Conservation (phyloP, 495 filamentous ascomycete genomes). For the Penicillium cinerascens region DNA sequence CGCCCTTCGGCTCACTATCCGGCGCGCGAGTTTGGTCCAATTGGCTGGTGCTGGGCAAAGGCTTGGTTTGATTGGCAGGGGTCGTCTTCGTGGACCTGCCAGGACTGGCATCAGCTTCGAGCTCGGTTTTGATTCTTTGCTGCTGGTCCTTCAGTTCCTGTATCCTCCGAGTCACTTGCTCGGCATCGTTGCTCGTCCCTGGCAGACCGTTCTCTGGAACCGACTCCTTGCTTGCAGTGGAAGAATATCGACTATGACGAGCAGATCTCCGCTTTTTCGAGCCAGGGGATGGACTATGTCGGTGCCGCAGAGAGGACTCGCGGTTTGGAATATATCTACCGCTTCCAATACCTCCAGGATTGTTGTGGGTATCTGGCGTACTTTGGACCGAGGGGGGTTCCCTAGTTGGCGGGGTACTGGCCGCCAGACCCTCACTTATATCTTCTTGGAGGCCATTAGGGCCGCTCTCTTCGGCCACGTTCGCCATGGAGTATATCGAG, state of each 20-base stretch:
- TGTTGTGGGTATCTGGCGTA: constrained; percentile 27
- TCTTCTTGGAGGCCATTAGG: constrained; percentile 21
- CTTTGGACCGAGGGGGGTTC: constrained; percentile 27
- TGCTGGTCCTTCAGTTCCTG: constrained; percentile 52
- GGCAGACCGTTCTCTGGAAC: constrained; percentile 31
- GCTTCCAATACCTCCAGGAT: constrained; percentile 45
- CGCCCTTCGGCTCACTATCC: constrained; percentile 13
- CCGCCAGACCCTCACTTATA: constrained; percentile 12
- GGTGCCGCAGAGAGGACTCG: constrained; percentile 62
- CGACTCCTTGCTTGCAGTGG: constrained; percentile 36
- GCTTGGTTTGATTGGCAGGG: constrained; percentile 22
- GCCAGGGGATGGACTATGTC: constrained; percentile 40
- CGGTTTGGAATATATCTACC: constrained; percentile 58
- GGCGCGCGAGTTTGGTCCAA: constrained; percentile 16
- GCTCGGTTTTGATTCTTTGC: constrained; percentile 40
- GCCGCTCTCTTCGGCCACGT: constrained; percentile 39
- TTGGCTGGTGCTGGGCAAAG: constrained; percentile 25
- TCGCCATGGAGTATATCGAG: constrained; percentile 45
- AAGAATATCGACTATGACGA: constrained; percentile 40
- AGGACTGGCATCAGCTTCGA: constrained; percentile 35
- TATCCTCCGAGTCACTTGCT: constrained; percentile 47
- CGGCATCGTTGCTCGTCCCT: constrained; percentile 36
- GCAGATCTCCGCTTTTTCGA: constrained; percentile 34
- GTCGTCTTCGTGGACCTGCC: constrained; percentile 29
- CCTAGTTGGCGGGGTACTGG: constrained; percentile 25